Percentiles rank a stretch among this genome's conserved stretches.
Conservation (phyloP, 768 basidiomycete species). For the Tulasnella sp. region DNA sequence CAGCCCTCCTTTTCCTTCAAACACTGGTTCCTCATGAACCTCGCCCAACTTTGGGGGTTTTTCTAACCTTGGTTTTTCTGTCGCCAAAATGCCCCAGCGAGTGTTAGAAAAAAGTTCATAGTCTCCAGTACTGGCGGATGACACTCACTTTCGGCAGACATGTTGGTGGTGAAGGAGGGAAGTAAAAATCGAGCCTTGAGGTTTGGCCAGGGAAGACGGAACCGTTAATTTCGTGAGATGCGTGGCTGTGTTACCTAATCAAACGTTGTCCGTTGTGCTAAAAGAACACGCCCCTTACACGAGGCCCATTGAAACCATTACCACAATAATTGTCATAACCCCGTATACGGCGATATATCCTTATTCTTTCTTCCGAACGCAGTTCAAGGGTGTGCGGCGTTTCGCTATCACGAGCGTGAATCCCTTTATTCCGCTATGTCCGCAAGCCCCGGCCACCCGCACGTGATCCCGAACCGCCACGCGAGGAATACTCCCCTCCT, state of each 20-base stretch:
- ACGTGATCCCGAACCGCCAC: too few species aligned
- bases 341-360: background rate
- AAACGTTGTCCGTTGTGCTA: conserved; percentile 1
- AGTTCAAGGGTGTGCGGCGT: background rate
- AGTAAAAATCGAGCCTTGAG: conserved; percentile 2
- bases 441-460: too few species aligned
- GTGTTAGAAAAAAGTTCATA: background rate
- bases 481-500: too few species aligned
- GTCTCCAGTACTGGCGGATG: background rate
- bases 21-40: background rate
- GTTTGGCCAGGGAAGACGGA: background rate
- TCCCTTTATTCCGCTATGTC: too few species aligned
- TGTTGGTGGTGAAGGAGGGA: background rate
- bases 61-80: background rate
- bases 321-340: background rate
- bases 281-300: background rate
- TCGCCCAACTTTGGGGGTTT: background rate
- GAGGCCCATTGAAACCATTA: background rate
- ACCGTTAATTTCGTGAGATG: background rate
- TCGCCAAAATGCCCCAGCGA: background rate
- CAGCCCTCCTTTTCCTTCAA: background rate
- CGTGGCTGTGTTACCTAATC: conserved; percentile 11
- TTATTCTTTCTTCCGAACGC: background rate
- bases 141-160: background rate
- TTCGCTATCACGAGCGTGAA: too few species aligned